A percentile compares a stretch with the other conserved stretches of the same genome.
Evolutionary conservation across 2,329 filamentous ascomycete genomes (phyloP).

Genomic region (Claviceps sp.): DNA sequence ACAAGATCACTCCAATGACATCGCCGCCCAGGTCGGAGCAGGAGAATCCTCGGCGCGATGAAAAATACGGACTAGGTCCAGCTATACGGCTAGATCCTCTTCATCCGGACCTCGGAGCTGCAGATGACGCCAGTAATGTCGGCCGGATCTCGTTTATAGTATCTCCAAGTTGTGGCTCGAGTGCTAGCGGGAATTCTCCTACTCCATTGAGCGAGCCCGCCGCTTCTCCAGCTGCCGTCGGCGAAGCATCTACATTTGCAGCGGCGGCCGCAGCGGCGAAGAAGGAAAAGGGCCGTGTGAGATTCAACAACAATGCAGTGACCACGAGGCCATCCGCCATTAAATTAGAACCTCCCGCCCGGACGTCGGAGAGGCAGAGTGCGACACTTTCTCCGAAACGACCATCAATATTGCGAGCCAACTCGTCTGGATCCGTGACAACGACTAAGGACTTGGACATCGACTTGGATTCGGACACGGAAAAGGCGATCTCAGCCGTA

Average conservation of each 20-base stretch:
- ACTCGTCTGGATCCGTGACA: slow-evolving; percentile 25
- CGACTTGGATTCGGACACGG: slow-evolving; percentile 13
- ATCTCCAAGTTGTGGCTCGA: not conserved
- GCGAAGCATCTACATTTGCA: not conserved
- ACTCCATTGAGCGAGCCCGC: not conserved
- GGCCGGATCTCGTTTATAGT: not conserved
- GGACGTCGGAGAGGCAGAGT: not conserved
- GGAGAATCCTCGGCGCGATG: slow-evolving; percentile 1
- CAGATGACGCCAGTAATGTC: not conserved
- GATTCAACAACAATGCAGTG: slow-evolving; percentile 33
- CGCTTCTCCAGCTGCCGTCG: not conserved
- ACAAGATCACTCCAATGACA: slow-evolving; percentile 1
- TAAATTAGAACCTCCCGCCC: slow-evolving; percentile 5
- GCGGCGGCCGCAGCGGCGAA: slow-evolving; percentile 11
- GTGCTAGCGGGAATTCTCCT: not conserved
- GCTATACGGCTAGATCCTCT: not conserved
- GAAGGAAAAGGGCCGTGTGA: slow-evolving; percentile 33
- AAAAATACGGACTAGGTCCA: not conserved
- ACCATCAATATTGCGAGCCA: slow-evolving; percentile 30
- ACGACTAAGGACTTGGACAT: slow-evolving; percentile 14
- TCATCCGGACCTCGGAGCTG: not conserved
- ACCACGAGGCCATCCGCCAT: slow-evolving; percentile 14
- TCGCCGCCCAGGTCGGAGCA: slow-evolving; percentile 3
- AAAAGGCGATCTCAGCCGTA: slow-evolving; percentile 21
- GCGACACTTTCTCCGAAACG: slow-evolving; percentile 14